These are phyloP conservation scores for Melaleuca quinquenervia DNA, from an alignment of 345 rosid genomes.

Conservation along the genomic window DNA sequence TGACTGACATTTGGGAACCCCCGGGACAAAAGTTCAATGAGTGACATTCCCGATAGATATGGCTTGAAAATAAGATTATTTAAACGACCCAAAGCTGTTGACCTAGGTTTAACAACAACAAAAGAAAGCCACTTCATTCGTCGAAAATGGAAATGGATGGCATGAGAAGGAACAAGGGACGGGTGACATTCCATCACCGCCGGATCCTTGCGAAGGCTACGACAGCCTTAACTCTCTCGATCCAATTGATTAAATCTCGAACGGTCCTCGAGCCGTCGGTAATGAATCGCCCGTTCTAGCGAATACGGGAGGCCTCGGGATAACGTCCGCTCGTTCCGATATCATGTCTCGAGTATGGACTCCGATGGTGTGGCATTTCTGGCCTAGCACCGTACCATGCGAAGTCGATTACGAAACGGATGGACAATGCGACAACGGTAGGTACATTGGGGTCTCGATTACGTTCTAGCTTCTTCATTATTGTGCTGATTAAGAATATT, in stretches of 20 bases:
- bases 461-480: not conserved
- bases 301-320: too few species aligned
- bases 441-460: not conserved
- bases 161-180: too few species aligned
- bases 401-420: not conserved
- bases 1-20: not conserved
- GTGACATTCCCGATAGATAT: not conserved
- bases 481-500: not conserved
- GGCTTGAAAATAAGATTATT: not conserved
- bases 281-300: not conserved
- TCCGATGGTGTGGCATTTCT: not conserved
- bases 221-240: too few species aligned
- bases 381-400: not conserved
- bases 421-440: rapidly evolving
- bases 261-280: not conserved
- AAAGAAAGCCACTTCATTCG: not conserved
- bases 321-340: not conserved
- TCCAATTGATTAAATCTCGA: not conserved
- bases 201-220: too few species aligned
- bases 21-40: not conserved
- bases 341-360: not conserved
- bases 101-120: not conserved
- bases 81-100: not conserved
- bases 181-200: too few species aligned
- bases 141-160: rapidly evolving